Percentiles rank a stretch among this genome's conserved stretches.
These are phyloP conservation scores for Lunasporangiospora selenospora DNA, from an alignment of 192 early-diverging fungal species.

Conservation along the genomic window DNA sequence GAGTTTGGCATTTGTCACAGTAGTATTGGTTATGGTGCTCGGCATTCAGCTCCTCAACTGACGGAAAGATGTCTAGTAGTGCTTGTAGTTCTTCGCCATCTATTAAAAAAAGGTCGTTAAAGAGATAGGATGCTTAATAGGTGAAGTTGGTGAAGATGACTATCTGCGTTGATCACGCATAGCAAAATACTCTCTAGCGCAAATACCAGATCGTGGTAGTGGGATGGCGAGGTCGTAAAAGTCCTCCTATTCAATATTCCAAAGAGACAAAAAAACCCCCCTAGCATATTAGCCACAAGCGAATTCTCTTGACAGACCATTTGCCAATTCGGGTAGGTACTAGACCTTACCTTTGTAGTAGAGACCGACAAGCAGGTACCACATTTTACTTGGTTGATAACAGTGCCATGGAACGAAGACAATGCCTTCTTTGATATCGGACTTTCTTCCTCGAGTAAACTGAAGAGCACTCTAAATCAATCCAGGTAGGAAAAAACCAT, in stretches of 20 bases:
- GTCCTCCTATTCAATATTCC: slow-evolving; percentile 16
- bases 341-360: slow-evolving; percentile 22
- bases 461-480: slow-evolving; percentile 31
- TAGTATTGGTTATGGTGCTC: slow-evolving; percentile 28
- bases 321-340: too few species aligned
- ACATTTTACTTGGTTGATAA: slow-evolving; percentile 37
- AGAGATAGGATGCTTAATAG: too few species aligned
- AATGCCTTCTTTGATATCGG: slow-evolving; percentile 16
- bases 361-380: slow-evolving; percentile 20
- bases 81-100: slow-evolving; percentile 24
- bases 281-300: too few species aligned
- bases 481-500: neutral
- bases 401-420: slow-evolving; percentile 27
- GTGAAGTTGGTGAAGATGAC: too few species aligned
- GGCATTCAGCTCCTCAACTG: slow-evolving; percentile 17
- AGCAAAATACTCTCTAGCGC: too few species aligned
- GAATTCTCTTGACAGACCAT: neutral
- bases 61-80: slow-evolving; percentile 29
- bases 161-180: too few species aligned
- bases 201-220: slow-evolving; percentile 28
- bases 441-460: slow-evolving; percentile 27
- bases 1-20: slow-evolving; percentile 30
- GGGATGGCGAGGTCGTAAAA: slow-evolving; percentile 35
- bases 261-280: neutral
- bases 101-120: too few species aligned